Evolutionary conservation across 345 rosid species (phyloP).

Genomic region (Erucastrum elatum): DNA sequence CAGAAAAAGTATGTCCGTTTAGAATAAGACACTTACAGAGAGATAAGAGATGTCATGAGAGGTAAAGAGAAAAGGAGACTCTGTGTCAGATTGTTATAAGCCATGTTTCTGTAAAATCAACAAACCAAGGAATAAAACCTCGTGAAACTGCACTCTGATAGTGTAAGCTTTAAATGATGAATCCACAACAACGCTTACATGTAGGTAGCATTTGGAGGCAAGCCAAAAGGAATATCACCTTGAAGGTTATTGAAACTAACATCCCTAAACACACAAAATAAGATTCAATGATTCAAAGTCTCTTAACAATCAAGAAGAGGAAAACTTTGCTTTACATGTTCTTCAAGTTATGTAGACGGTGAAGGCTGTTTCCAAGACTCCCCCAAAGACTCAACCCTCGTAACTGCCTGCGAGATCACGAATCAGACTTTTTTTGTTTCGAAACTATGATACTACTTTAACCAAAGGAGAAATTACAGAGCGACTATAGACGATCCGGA

Average conservation of each 20-base stretch:
- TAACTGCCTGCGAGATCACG: slow-evolving; percentile 47
- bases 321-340: slow-evolving; percentile 52
- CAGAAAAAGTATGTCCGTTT: too few relatives aligned
- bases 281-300: not conserved
- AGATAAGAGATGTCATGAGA: slow-evolving; percentile 55
- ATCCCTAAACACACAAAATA: slow-evolving; percentile 63
- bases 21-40: slow-evolving; percentile 57
- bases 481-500: slow-evolving; percentile 61
- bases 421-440: not conserved
- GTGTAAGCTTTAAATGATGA: slow-evolving; percentile 7
- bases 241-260: slow-evolving; percentile 56
- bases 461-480: slow-evolving; percentile 57
- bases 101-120: slow-evolving; percentile 63
- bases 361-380: slow-evolving; percentile 63
- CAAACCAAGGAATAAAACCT: slow-evolving; percentile 4
- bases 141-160: not conserved
- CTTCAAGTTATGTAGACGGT: slow-evolving; percentile 63
- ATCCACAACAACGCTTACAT: slow-evolving; percentile 56
- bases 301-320: slow-evolving; percentile 10
- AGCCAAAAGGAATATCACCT: slow-evolving; percentile 72
- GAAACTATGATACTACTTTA: too few relatives aligned
- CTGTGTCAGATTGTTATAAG: slow-evolving; percentile 62
- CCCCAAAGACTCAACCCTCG: slow-evolving; percentile 64
- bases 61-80: slow-evolving; percentile 66
- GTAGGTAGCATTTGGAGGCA: slow-evolving; percentile 80